Base-by-base conservation (phyloP, 2,329 filamentous ascomycete species). In the Cercospora sesami region DNA sequence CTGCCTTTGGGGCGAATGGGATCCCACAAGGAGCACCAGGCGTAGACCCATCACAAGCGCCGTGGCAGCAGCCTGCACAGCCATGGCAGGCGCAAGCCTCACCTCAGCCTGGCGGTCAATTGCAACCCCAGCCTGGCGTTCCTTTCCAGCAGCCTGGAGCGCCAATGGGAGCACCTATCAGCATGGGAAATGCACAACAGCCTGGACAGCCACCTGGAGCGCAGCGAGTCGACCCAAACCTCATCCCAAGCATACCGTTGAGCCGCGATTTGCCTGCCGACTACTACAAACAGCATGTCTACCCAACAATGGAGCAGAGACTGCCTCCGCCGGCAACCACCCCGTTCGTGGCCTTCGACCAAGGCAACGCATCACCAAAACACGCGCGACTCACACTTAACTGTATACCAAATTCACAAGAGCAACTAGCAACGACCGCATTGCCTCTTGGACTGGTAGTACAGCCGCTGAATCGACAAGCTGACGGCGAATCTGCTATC, bases 331-430 rank as follows among this genome's bases (percentile, higher is more conserved):
- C 95, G 2, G 92, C 94, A 14, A 88, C 91, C 5, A 86, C 95
- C 23, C 93, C 95, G 2, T 98, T 95, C 76, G 91, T 97, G 42
- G 92, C 94, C n/a, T 92, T 90, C 75, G 95, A 99, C 75, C 95
- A 99, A 80, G 95, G 95, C 75, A 99, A 97, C 79, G 90, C 95
- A 5, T 97, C 95, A 14, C 95, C 95, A 36, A 97, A 97, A 80
- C 95, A 92, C 78, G 91, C 93, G 60, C 90, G 95, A 65, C 86
- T 99, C 66, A 97, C 93, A 0, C 83, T 98, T 79, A 99, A 97
- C 81, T 96, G 91, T 80, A 96, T 99, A 69, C 95, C 95, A 2
- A 86, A 91, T 12, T 91, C 90, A 14, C 83, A 89, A 55, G 95
- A 99, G 71, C 90, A 92, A 39, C 84, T 98, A 31, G 83, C 87